Conservation (phyloP, 345 rosid species). For the Hibiscus tridactylites region DNA sequence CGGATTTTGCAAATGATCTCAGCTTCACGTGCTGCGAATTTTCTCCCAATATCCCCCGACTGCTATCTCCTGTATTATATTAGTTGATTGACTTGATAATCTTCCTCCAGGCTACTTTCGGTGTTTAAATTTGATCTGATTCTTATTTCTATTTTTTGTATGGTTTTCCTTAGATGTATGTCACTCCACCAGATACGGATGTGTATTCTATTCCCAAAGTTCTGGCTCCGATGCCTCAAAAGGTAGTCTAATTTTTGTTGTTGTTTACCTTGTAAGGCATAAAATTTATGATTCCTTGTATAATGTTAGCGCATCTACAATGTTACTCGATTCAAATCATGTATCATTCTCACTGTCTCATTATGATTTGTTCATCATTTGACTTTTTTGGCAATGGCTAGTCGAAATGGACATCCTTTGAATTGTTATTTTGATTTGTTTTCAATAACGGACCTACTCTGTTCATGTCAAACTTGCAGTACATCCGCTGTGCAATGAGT, state of each 20-base stretch:
- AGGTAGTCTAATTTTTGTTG: constrained; percentile 30
- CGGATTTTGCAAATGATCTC: neutral
- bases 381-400: neutral
- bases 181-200: constrained; percentile 91
- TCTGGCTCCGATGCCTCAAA: constrained; percentile 88
- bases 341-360: neutral
- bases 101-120: neutral
- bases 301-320: neutral
- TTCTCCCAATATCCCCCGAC: neutral
- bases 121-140: neutral
- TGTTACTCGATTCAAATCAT: neutral
- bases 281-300: no score
- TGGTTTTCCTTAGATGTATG: constrained; percentile 67
- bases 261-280: no score
- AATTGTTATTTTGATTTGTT: constrained; percentile 1
- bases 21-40: neutral
- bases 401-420: neutral
- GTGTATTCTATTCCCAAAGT: constrained; percentile 78
- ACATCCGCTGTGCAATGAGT: constrained; percentile 76
- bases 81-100: neutral
- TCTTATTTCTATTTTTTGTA: neutral
- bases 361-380: neutral
- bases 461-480: constrained; percentile 34
- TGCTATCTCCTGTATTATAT: neutral
- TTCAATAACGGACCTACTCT: neutral